Evolutionary conservation across 306 rosid genomes (phyloP).

Genomic region (cucumber (Cucumis sativus)): Cucumber_9930_V3 NC_026655.2:27909001-27909500

Average conservation of each 20-base stretch:
- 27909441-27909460: too few relatives aligned
- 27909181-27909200: conserved; percentile 34
- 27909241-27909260: conserved; percentile 20
- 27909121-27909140: conserved; percentile 22
- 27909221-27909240: conserved; percentile 19
- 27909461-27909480: background rate
- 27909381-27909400: too few relatives aligned
- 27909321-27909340: conserved; percentile 3
- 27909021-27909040: conserved; percentile 35
- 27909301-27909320: conserved; percentile 13
- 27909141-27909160: conserved; percentile 28
- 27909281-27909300: conserved; percentile 18
- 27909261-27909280: conserved; percentile 12
- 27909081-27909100: conserved; percentile 34
- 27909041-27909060: conserved; percentile 37
- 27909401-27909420: too few relatives aligned
- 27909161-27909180: conserved; percentile 34
- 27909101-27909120: conserved; percentile 63
- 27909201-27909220: conserved; percentile 17
- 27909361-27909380: too few relatives aligned
- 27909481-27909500: background rate
- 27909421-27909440: too few relatives aligned
- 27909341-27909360: background rate
- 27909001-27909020: conserved; percentile 20
- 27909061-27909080: conserved; percentile 27